A percentile compares a stretch with the other conserved stretches of the same genome.
These are phyloP conservation scores for Botrytis elliptica DNA, from an alignment of 2,329 filamentous ascomycete genomes.

Conservation along the genomic window DNA sequence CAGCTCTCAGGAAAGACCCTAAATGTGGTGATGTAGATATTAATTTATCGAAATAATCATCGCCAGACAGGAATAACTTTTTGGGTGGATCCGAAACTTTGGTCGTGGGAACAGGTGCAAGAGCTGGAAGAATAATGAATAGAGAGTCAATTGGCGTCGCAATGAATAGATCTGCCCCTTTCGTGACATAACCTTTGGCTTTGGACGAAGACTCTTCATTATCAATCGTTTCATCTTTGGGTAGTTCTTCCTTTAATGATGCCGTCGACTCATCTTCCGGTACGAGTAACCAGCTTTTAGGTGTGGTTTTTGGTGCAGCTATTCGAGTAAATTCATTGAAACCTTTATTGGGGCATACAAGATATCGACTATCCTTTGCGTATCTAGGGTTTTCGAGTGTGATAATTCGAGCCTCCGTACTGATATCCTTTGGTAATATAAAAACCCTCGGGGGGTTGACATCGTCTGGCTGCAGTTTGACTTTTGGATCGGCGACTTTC, in stretches of 20 bases:
- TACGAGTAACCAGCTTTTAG: slow-evolving; percentile 61
- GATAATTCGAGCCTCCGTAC: slow-evolving; percentile 55
- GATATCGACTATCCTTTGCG: slow-evolving; percentile 55
- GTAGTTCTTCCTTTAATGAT: slow-evolving; percentile 26
- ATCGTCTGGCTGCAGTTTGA: slow-evolving; percentile 36
- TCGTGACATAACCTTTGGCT: slow-evolving; percentile 55
- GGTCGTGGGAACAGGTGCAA: slow-evolving; percentile 50
- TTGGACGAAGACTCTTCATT: slow-evolving; percentile 26
- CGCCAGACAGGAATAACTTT: slow-evolving; percentile 64
- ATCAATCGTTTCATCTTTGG: slow-evolving; percentile 27
- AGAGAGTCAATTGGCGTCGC: slow-evolving; percentile 82
- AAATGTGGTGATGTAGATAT: slow-evolving; percentile 56
- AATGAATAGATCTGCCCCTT: slow-evolving; percentile 72
- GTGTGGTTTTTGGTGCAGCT: slow-evolving; percentile 50
- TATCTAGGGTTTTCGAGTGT: slow-evolving; percentile 60
- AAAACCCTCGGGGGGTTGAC: slow-evolving; percentile 55
- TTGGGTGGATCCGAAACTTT: slow-evolving; percentile 51
- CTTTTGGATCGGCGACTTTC: slow-evolving; percentile 35
- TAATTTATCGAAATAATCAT: slow-evolving; percentile 70
- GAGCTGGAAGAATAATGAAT: slow-evolving; percentile 76
- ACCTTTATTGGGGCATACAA: slow-evolving; percentile 60
- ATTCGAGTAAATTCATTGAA: slow-evolving; percentile 65
- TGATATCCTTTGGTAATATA: slow-evolving; percentile 57
- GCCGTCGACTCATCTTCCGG: slow-evolving; percentile 20
- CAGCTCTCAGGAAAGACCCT: slow-evolving; percentile 52